Base-by-base conservation (phyloP, 1,284 basidiomycete genomes). In the Schizophyllum amplum region DNA sequence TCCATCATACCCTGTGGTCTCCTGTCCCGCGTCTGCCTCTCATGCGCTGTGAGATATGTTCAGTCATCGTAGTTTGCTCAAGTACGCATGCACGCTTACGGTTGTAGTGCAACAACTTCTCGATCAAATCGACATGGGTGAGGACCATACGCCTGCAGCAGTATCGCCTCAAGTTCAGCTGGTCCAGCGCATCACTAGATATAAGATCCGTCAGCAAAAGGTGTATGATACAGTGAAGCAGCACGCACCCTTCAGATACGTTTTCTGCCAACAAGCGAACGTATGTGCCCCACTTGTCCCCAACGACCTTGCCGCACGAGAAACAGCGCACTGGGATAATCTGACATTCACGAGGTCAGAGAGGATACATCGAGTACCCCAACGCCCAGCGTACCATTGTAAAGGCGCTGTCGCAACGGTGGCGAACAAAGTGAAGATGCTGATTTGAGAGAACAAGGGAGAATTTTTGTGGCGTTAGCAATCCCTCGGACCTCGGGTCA, bases 141-240 rank as follows among this genome's bases (percentile, higher is more conserved):
- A 98, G 76, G 11, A 99, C 92, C 96, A 99, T 99, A 56, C 96
- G 83, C 52, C 96, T 81, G 73, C 96, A 98, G 74, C 95, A 98
- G 72, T 98, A 98, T 58, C 96, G 78, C 72, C 93, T 95, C 57
- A 98, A 75, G 62, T 94, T 90, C 4, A 98, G 78, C 65, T 90
- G 86, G 63, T 97, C 94, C 55, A 98, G 80, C 7, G 95, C 95
- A 60, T 98, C 94, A 64, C 95, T 20, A 33, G 26, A 49, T 48
- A 48, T 5, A 52, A 56, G 52, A 56, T 17, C 51, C 33, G 42
- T 15, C 33, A 53, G 47, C 46, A 56, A 5, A 49, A n/a, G 6
- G 17, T 7, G 47, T 49, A 27, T 46, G 27, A 33, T 13, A 6
- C 5, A 56, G 51, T 6, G 5, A 48, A 53, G 49, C 48, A 57